A percentile compares a stretch with the other conserved stretches of the same genome.
Evolutionary conservation across 176 grass and related monocot genomes (phyloP).

Genomic region (Oryza meyeriana): DNA sequence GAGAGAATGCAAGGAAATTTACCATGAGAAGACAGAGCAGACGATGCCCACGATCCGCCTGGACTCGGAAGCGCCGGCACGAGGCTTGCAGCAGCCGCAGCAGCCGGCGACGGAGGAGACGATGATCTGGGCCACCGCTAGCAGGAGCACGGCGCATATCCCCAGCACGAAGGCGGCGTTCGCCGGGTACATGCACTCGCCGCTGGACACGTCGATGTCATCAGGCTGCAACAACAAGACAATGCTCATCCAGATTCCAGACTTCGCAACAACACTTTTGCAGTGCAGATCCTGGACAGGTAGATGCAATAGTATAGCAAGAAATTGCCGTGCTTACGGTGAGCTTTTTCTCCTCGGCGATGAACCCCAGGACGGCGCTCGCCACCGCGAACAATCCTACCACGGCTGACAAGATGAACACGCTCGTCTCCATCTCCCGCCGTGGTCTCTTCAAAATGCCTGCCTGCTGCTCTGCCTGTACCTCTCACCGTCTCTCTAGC

Average conservation of each 20-base stretch:
- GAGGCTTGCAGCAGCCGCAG: too few species aligned
- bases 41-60: neutral
- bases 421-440: neutral
- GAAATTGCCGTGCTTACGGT: neutral
- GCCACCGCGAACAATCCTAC: slow-evolving; percentile 2
- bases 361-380: slow-evolving; percentile 37
- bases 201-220: neutral
- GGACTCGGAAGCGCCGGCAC: neutral
- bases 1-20: neutral
- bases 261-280: too few species aligned
- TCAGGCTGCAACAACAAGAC: neutral
- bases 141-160: neutral
- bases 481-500: neutral
- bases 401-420: neutral
- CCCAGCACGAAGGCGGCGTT: slow-evolving; percentile 2
- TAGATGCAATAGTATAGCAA: too few species aligned
- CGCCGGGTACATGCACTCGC: slow-evolving; percentile 13
- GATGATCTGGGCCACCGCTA: too few species aligned
- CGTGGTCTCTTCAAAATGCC: neutral
- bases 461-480: too few species aligned
- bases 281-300: too few species aligned
- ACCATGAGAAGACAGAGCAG: slow-evolving; percentile 9
- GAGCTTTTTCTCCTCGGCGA: slow-evolving; percentile 21
- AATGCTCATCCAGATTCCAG: too few species aligned
- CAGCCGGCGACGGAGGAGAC: too few species aligned